Evolutionary conservation across 2,329 filamentous ascomycete species (phyloP).

Genomic region (Colletotrichum incanum): DNA sequence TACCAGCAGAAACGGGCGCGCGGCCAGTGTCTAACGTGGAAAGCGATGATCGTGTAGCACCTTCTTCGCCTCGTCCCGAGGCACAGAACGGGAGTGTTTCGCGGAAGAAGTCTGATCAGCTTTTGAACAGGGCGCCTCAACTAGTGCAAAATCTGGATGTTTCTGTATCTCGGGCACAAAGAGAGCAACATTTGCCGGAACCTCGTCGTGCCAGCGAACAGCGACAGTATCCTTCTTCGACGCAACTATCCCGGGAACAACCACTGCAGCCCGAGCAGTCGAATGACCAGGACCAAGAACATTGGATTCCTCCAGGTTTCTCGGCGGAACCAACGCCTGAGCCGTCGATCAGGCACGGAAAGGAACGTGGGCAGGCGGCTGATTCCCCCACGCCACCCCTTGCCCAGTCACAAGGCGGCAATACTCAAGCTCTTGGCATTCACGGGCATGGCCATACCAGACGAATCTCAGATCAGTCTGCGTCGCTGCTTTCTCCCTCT

Average conservation of each 20-base stretch:
- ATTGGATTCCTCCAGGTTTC: constrained; percentile 2
- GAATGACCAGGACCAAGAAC: not conserved
- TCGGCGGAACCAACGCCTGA: not conserved
- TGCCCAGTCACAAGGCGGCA: constrained; percentile 7
- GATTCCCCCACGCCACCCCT: not conserved
- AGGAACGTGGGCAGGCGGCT: not conserved
- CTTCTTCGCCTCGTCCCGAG: not conserved
- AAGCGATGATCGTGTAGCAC: not conserved
- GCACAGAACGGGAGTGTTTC: not conserved
- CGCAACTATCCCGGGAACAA: not conserved
- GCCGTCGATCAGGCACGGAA: not conserved
- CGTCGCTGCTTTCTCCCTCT: not conserved
- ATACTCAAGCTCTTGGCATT: constrained; percentile 7
- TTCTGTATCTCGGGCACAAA: not conserved
- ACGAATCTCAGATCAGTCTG: constrained; percentile 12
- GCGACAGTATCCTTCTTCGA: not conserved
- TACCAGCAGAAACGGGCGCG: not conserved
- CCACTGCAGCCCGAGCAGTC: not conserved
- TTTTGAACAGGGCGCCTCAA: not conserved
- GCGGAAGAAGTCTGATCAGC: not conserved
- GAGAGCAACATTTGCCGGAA: not conserved
- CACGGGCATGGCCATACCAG: not conserved
- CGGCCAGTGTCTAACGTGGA: not conserved
- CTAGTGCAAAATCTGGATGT: not conserved
- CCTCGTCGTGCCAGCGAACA: not conserved